Evolutionary conservation across 2,329 filamentous ascomycete genomes (phyloP).

Genomic region (Teratosphaeria destructans): DNA sequence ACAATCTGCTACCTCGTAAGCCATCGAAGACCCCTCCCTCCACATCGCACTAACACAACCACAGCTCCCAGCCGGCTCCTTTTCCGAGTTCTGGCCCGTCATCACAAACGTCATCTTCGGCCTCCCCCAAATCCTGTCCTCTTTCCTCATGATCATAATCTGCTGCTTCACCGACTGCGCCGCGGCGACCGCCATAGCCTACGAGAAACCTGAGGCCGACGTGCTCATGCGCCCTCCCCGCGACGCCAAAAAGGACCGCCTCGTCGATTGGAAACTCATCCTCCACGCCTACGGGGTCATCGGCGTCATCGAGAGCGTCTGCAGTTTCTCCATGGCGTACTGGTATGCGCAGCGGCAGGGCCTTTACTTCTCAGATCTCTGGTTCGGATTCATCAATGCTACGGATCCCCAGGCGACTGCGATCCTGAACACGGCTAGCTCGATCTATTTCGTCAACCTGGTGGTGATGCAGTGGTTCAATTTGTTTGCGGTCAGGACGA

Average conservation of each 20-base stretch:
- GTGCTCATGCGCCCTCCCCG: conserved; percentile 60
- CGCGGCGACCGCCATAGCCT: conserved; percentile 62
- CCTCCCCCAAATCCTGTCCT: conserved; percentile 61
- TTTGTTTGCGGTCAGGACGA: too few relatives aligned
- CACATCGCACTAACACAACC: background rate
- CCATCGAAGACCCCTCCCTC: background rate
- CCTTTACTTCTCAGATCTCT: conserved; percentile 55
- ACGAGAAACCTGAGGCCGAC: conserved; percentile 67
- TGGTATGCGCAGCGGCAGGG: conserved; percentile 41
- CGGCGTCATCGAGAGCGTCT: conserved; percentile 42
- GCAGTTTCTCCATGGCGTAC: conserved; percentile 36
- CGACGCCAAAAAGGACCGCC: conserved; percentile 56
- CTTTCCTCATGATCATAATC: conserved; percentile 56
- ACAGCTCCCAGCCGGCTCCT: conserved; percentile 57
- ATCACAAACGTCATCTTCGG: conserved; percentile 61
- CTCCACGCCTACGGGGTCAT: conserved; percentile 63
- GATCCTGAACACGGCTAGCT: too few relatives aligned
- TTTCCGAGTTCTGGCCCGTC: conserved; percentile 66
- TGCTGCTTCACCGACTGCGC: conserved; percentile 66
- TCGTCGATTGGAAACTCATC: conserved; percentile 64
- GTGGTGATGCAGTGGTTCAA: too few relatives aligned
- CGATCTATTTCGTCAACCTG: too few relatives aligned
- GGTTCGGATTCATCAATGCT: conserved; percentile 26
- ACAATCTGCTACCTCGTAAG: background rate
- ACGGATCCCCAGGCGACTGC: too few relatives aligned